Evolutionary conservation across 2,329 filamentous ascomycete genomes (phyloP).

Genomic region (Xylariaceae sp.): DNA sequence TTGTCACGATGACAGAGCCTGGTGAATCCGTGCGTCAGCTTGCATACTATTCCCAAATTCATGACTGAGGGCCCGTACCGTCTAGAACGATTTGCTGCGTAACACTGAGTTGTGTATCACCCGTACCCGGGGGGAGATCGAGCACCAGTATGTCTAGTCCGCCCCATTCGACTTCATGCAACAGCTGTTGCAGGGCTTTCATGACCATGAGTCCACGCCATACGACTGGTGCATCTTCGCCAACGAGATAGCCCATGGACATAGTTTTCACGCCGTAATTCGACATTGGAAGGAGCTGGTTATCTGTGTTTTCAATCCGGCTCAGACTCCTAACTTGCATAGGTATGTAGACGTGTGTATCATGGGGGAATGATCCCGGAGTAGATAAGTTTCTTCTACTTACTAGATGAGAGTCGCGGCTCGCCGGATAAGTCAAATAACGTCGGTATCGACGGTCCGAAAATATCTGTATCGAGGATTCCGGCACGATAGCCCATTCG

Average conservation of each 20-base stretch:
- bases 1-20: constrained; percentile 83
- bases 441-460: constrained; percentile 90
- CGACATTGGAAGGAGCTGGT: constrained; percentile 77
- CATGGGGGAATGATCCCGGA: too few species aligned
- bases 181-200: constrained; percentile 90
- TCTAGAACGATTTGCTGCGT: constrained; percentile 89
- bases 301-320: constrained; percentile 67
- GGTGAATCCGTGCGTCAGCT: constrained; percentile 8
- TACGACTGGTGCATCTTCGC: constrained; percentile 74
- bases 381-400: too few species aligned
- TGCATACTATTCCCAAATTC: background rate
- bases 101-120: constrained; percentile 94
- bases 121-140: constrained; percentile 89
- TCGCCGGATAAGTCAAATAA: constrained; percentile 77
- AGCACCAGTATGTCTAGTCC: constrained; percentile 82
- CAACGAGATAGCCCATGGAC: constrained; percentile 95
- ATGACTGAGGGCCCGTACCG: constrained; percentile 42
- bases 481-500: constrained; percentile 75
- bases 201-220: constrained; percentile 98
- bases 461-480: constrained; percentile 93
- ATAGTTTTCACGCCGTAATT: constrained; percentile 97
- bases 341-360: background rate
- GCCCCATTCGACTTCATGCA: constrained; percentile 94
- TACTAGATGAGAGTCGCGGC: constrained; percentile 68
- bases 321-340: background rate